Evolutionary conservation across 2,329 filamentous ascomycete species (phyloP).

Genomic region (Talaromyces sp.): DNA sequence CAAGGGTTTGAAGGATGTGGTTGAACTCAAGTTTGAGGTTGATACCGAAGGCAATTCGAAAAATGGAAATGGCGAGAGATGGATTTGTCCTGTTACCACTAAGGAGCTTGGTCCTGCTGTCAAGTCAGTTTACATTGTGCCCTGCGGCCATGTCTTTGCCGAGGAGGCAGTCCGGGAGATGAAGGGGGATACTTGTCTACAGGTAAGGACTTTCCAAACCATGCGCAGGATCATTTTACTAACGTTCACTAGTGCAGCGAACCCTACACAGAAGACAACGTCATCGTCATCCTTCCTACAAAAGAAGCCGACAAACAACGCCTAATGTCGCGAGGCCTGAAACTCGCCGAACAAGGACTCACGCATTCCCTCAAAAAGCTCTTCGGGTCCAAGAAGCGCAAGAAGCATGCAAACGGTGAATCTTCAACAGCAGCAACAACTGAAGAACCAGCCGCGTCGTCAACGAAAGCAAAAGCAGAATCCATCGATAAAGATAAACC

Average conservation of each 20-base stretch:
- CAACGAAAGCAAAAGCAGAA: conserved; percentile 26
- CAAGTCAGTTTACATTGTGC: conserved; percentile 84
- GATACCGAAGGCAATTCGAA: conserved; percentile 29
- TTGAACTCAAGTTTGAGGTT: conserved; percentile 75
- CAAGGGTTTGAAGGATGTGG: conserved; percentile 78
- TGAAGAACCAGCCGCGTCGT: background rate
- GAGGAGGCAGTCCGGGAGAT: conserved; percentile 82
- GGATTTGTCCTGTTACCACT: conserved; percentile 82
- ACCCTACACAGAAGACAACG: conserved; percentile 68
- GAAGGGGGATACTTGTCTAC: conserved; percentile 60
- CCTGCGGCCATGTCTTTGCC: conserved; percentile 92
- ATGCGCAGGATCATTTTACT: background rate
- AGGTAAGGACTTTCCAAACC: conserved; percentile 39
- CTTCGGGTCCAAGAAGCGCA: conserved; percentile 66
- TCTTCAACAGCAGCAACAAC: conserved; percentile 11
- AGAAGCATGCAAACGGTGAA: conserved; percentile 60
- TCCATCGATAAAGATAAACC: conserved; percentile 30
- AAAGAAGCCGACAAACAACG: conserved; percentile 68
- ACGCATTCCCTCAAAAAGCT: conserved; percentile 87
- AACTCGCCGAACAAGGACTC: conserved; percentile 69
- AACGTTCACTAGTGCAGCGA: conserved; percentile 64
- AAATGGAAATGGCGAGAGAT: conserved; percentile 52
- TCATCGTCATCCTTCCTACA: conserved; percentile 78
- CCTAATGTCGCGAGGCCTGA: conserved; percentile 64
- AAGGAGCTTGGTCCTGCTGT: conserved; percentile 78